Evolutionary conservation across 345 rosid genomes (phyloP).

Genomic region (Rhodomyrtus tomentosa): DNA sequence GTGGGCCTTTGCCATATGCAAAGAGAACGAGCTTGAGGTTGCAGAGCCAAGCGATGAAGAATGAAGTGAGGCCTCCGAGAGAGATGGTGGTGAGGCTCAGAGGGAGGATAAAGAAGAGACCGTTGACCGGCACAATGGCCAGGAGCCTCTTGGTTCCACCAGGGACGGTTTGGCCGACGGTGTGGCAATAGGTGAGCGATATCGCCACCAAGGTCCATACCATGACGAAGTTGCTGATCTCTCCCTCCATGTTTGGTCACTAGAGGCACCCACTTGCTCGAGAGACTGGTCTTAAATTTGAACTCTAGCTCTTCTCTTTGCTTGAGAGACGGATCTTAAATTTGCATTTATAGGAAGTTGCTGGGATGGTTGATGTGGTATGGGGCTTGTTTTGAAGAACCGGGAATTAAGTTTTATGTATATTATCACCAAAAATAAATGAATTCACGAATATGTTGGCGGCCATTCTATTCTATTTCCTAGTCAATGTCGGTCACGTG

Average conservation of each 20-base stretch:
- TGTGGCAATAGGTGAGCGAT: conserved; percentile 7
- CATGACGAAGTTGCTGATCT: neutral
- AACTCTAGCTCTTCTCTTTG: neutral
- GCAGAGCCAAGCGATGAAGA: conserved; percentile 20
- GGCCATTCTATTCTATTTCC: neutral
- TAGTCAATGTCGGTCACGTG: neutral
- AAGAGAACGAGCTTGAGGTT: conserved; percentile 21
- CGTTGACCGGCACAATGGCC: conserved; percentile 6
- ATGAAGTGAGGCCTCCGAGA: conserved; percentile 4
- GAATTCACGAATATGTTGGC: neutral
- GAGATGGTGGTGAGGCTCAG: conserved; percentile 3
- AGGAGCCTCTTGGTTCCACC: conserved; percentile 7
- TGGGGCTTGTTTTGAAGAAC: neutral
- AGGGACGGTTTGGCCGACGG: conserved; percentile 2
- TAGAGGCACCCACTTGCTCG: neutral
- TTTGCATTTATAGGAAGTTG: neutral
- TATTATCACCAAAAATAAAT: neutral
- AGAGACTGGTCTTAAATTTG: no score
- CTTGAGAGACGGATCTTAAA: neutral
- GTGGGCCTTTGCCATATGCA: conserved; percentile 19
- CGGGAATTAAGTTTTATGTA: neutral
- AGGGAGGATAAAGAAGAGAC: conserved; percentile 20
- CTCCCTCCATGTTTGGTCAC: neutral
- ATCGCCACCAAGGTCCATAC: conserved; percentile 6
- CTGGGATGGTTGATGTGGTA: neutral